phyloP scores from a whole-genome alignment of 2,329 filamentous ascomycete genomes.

The Paraphaeosphaeria minitans region DNA sequence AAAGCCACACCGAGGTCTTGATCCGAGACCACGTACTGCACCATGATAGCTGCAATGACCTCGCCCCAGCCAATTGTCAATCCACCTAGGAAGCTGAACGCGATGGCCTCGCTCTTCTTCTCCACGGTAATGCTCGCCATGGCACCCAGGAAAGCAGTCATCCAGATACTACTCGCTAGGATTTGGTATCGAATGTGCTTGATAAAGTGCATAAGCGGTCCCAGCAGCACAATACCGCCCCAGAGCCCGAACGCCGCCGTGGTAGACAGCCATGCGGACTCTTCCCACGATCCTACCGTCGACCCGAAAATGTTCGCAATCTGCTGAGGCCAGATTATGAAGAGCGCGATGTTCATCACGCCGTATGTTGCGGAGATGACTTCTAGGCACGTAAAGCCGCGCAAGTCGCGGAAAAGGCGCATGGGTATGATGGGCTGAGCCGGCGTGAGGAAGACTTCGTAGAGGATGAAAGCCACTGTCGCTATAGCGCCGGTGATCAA shows the following conservation, averaged over 20 bases:
- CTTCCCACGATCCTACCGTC: slow-evolving; percentile 26
- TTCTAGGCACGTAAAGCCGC: slow-evolving; percentile 35
- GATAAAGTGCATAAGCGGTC: slow-evolving; percentile 30
- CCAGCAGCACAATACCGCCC: slow-evolving; percentile 34
- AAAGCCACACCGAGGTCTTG: slow-evolving; percentile 22
- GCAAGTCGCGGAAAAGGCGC: slow-evolving; percentile 38
- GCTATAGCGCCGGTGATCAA: slow-evolving; percentile 28
- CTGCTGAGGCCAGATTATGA: slow-evolving; percentile 38
- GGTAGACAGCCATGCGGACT: slow-evolving; percentile 32
- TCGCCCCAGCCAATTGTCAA: slow-evolving; percentile 25
- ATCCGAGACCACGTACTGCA: slow-evolving; percentile 21
- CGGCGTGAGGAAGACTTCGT: slow-evolving; percentile 29
- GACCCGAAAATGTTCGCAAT: slow-evolving; percentile 23
- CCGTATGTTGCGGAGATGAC: slow-evolving; percentile 34
- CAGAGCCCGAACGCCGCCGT: slow-evolving; percentile 38
- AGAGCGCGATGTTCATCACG: slow-evolving; percentile 32
- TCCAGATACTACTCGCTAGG: slow-evolving; percentile 20
- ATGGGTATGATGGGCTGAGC: slow-evolving; percentile 34
- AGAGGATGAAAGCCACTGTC: slow-evolving; percentile 19
- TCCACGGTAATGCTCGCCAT: slow-evolving; percentile 25
- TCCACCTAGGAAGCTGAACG: slow-evolving; percentile 19
- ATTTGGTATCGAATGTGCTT: slow-evolving; percentile 26
- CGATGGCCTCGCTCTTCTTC: slow-evolving; percentile 17
- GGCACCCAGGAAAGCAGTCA: slow-evolving; percentile 21
- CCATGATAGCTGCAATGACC: slow-evolving; percentile 20